phyloP scores from a whole-genome alignment of 2,329 filamentous ascomycete genomes.

The Alternaria incomplexa region DNA sequence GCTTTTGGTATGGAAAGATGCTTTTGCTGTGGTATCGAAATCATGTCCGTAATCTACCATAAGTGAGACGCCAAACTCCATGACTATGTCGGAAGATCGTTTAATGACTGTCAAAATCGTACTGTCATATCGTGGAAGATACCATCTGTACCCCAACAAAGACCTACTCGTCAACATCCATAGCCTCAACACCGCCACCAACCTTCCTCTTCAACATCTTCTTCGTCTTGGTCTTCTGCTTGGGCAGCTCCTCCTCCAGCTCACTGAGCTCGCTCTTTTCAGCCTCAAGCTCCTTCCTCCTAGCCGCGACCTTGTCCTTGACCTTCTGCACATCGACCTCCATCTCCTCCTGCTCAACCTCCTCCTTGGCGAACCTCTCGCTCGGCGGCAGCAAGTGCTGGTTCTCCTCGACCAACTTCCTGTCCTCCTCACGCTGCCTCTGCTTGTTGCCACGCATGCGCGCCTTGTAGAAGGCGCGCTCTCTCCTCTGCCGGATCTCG shows the following conservation, averaged over 20 bases:
- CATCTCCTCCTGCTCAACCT: slow-evolving; percentile 67
- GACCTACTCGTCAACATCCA: slow-evolving; percentile 53
- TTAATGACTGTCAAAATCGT: background rate
- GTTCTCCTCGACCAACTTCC: slow-evolving; percentile 89
- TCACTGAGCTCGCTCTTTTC: slow-evolving; percentile 54
- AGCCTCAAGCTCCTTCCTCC: slow-evolving; percentile 69
- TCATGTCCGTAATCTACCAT: slow-evolving; percentile 29
- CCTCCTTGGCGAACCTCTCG: slow-evolving; percentile 51
- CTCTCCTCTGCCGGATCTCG: slow-evolving; percentile 82
- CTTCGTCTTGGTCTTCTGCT: slow-evolving; percentile 55
- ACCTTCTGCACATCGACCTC: slow-evolving; percentile 52
- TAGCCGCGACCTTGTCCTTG: slow-evolving; percentile 60
- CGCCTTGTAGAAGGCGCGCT: slow-evolving; percentile 92
- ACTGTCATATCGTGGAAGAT: background rate
- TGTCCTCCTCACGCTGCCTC: slow-evolving; percentile 76
- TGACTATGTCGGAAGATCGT: background rate
- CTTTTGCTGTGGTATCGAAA: slow-evolving; percentile 39
- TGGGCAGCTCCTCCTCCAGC: slow-evolving; percentile 43
- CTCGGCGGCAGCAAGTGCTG: slow-evolving; percentile 81
- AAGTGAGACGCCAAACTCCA: slow-evolving; percentile 33
- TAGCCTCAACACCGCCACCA: slow-evolving; percentile 54
- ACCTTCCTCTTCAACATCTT: slow-evolving; percentile 50
- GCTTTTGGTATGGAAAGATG: background rate
- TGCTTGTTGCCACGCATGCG: slow-evolving; percentile 91
- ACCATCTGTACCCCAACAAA: background rate